A percentile compares a stretch with the other conserved stretches of the same genome.
Conservation (phyloP, 805 yeast genomes). For the Candida nitratophila region DNA sequence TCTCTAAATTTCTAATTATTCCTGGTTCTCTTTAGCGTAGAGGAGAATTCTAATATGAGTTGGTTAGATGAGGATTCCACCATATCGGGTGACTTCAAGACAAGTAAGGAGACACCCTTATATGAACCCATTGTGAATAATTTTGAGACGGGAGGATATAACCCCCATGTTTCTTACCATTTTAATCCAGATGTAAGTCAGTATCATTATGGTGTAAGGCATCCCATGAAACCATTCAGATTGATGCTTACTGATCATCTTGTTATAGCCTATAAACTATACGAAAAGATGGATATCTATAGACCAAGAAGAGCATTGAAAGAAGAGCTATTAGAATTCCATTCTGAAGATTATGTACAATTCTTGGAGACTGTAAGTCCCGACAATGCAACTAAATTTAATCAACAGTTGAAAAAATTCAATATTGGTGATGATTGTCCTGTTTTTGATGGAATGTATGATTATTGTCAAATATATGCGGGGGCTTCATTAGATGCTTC, state of each 20-base stretch:
- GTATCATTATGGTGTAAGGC: slow-evolving; percentile 87
- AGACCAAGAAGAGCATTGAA: slow-evolving; percentile 76
- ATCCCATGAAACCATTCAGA: slow-evolving; percentile 98
- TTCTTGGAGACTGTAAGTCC: slow-evolving; percentile 75
- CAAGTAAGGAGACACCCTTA: slow-evolving; percentile 32
- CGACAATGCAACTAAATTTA: slow-evolving; percentile 54
- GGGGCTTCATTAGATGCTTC: slow-evolving; percentile 96
- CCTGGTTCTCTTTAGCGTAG: too few relatives aligned
- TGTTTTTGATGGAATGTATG: slow-evolving; percentile 90
- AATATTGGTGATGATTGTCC: slow-evolving; percentile 95
- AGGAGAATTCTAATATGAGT: not conserved
- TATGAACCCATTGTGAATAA: slow-evolving; percentile 37
- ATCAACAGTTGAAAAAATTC: slow-evolving; percentile 56
- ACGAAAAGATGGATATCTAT: slow-evolving; percentile 86
- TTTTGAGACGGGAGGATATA: slow-evolving; percentile 30
- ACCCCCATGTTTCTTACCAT: slow-evolving; percentile 76
- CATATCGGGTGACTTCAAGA: slow-evolving; percentile 17
- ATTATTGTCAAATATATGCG: slow-evolving; percentile 79
- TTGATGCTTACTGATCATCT: slow-evolving; percentile 90
- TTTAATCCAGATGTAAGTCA: slow-evolving; percentile 73
- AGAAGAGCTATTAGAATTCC: slow-evolving; percentile 76
- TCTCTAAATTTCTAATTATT: too few relatives aligned
- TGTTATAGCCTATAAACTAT: slow-evolving; percentile 75
- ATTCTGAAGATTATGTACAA: slow-evolving; percentile 78
- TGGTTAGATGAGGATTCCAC: slow-evolving; percentile 23